phyloP scores from a whole-genome alignment of 306 rosid genomes.

The Vachellia pachyceras region DNA sequence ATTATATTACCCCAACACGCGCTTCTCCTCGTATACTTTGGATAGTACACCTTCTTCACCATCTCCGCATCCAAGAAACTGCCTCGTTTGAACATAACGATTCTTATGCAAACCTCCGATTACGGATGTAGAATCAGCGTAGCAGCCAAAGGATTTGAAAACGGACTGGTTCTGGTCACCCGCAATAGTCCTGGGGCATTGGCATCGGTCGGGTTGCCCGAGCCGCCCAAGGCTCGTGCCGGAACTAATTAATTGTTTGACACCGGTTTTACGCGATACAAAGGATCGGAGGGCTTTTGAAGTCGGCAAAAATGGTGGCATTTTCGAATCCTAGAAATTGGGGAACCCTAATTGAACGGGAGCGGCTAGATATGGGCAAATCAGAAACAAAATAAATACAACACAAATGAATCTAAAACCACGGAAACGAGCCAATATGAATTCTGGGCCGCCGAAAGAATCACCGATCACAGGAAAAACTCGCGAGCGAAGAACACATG shows the following conservation, averaged over 20 bases:
- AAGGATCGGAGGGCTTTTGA: slow-evolving; percentile 63
- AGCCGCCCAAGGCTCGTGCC: slow-evolving; percentile 25
- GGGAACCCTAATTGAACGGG: slow-evolving; percentile 10
- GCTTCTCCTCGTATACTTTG: slow-evolving; percentile 83
- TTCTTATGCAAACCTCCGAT: slow-evolving; percentile 24
- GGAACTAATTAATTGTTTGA: slow-evolving; percentile 48
- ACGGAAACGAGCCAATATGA: background rate
- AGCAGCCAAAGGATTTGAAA: slow-evolving; percentile 40
- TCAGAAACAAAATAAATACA: slow-evolving; percentile 5
- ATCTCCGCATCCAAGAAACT: slow-evolving; percentile 86
- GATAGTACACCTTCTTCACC: slow-evolving; percentile 82
- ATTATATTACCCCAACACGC: slow-evolving; percentile 72
- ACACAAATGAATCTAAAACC: background rate
- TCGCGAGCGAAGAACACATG: background rate
- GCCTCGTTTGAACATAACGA: slow-evolving; percentile 53
- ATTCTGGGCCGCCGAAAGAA: background rate
- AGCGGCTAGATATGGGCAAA: slow-evolving; percentile 5
- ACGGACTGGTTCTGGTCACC: slow-evolving; percentile 40
- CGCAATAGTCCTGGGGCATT: slow-evolving; percentile 44
- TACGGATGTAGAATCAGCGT: slow-evolving; percentile 20
- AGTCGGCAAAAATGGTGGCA: slow-evolving; percentile 74
- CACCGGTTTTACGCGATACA: slow-evolving; percentile 48
- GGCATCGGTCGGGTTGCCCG: slow-evolving; percentile 42
- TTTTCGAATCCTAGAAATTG: slow-evolving; percentile 36
- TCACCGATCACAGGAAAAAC: background rate